Conservation (phyloP, 805 yeast genomes). For the Saturnispora silvae region DNA sequence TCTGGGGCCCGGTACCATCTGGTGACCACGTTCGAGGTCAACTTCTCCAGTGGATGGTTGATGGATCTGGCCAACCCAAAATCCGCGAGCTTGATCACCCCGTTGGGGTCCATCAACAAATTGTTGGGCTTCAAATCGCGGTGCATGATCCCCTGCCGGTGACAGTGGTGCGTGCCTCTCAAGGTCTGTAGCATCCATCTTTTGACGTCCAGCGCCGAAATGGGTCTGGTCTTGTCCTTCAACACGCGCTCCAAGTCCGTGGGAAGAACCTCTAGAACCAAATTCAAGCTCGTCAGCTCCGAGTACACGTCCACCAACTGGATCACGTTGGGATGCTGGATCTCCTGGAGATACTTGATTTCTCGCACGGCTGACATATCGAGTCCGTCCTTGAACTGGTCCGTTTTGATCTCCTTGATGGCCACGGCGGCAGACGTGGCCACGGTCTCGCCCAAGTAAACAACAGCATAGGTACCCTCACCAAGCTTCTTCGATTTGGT, state of each 20-base stretch:
- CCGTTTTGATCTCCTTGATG: conserved; percentile 90
- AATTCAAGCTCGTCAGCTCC: conserved; percentile 55
- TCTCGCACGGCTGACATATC: conserved; percentile 98
- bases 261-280: conserved; percentile 89
- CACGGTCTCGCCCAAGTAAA: conserved; percentile 66
- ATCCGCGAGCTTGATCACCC: conserved; percentile 90
- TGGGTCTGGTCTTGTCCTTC: conserved; percentile 65
- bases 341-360: conserved; percentile 77
- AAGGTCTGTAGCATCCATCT: conserved; percentile 92
- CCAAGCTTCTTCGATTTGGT: conserved; percentile 77
- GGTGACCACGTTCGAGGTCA: conserved; percentile 93
- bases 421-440: conserved; percentile 59
- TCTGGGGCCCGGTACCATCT: conserved; percentile 98
- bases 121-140: conserved; percentile 93
- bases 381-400: conserved; percentile 88
- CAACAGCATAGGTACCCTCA: conserved; percentile 98
- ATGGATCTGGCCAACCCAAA: conserved; percentile 88
- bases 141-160: conserved; percentile 80
- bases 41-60: conserved; percentile 62
- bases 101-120: conserved; percentile 74
- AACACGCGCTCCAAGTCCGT: conserved; percentile 85
- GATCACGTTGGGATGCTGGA: conserved; percentile 70
- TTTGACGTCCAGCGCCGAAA: conserved; percentile 79
- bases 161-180: conserved; percentile 93
- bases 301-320: conserved; percentile 77